Conservation (phyloP, 257 asterid species). For the Salvia splendens region DNA sequence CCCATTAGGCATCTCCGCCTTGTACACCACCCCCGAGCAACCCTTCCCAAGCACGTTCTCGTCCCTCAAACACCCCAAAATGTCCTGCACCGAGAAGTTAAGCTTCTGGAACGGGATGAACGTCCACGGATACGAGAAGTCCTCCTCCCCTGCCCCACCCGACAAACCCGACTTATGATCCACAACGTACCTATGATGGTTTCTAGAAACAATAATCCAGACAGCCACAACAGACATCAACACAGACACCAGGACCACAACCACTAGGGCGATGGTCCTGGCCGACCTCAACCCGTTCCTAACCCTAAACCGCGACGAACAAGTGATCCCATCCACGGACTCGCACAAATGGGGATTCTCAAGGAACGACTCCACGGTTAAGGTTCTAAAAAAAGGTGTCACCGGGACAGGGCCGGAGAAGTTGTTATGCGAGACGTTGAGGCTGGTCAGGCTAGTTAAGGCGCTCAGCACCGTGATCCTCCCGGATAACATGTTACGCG, state of each 20-base stretch:
- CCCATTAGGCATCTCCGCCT: conserved; percentile 77
- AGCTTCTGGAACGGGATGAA: conserved; percentile 89
- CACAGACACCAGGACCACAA: conserved; percentile 52
- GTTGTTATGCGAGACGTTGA: conserved; percentile 75
- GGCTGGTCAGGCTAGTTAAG: conserved; percentile 74
- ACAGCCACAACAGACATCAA: conserved; percentile 50
- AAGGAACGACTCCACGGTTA: conserved; percentile 59
- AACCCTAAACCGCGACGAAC: conserved; percentile 50
- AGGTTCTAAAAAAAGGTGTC: conserved; percentile 71
- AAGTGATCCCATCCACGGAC: conserved; percentile 68
- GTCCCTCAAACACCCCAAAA: conserved; percentile 69
- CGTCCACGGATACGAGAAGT: conserved; percentile 89
- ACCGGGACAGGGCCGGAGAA: conserved; percentile 89
- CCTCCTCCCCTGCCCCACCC: conserved; percentile 49
- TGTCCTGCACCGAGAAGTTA: conserved; percentile 62
- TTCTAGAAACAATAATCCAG: conserved; percentile 61
- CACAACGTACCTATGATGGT: conserved; percentile 41
- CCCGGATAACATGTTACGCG: conserved; percentile 60
- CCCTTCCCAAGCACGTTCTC: conserved; percentile 90
- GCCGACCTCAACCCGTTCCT: conserved; percentile 48
- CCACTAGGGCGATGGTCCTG: conserved; percentile 56
- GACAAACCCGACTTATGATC: conserved; percentile 44
- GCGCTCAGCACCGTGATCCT: conserved; percentile 55
- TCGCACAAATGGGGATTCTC: conserved; percentile 70
- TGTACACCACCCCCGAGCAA: conserved; percentile 85